Evolutionary conservation across 2,329 filamentous ascomycete species (phyloP).

Genomic region (Aspergillus clavatus): DNA sequence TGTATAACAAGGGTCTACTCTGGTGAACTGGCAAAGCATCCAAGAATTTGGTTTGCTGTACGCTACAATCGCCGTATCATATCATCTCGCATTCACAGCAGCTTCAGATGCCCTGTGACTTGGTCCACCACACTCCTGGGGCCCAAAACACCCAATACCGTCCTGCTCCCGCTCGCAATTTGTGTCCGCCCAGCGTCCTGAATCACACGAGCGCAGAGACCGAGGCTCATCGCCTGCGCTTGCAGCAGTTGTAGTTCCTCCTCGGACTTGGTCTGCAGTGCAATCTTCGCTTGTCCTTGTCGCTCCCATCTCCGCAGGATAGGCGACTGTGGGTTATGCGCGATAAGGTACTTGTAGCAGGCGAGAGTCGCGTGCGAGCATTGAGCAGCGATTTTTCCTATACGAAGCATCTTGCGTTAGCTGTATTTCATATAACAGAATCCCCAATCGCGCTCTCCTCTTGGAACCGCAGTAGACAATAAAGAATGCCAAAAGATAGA

Average conservation of each 20-base stretch:
- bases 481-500: slow-evolving; percentile 3
- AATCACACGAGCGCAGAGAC: slow-evolving; percentile 83
- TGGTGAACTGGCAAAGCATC: not conserved
- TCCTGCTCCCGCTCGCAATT: slow-evolving; percentile 88
- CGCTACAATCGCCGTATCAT: not conserved
- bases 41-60: slow-evolving; percentile 16
- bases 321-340: slow-evolving; percentile 49
- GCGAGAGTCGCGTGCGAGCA: slow-evolving; percentile 93
- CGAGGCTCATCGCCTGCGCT: slow-evolving; percentile 74
- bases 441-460: not conserved
- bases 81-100: slow-evolving; percentile 55
- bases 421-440: not conserved
- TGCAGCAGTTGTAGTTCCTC: slow-evolving; percentile 72
- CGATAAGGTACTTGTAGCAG: slow-evolving; percentile 81
- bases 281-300: slow-evolving; percentile 86
- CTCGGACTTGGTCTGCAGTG: slow-evolving; percentile 80
- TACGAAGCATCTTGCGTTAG: not conserved
- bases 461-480: no score
- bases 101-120: slow-evolving; percentile 78
- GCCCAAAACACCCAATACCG: slow-evolving; percentile 77
- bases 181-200: slow-evolving; percentile 95
- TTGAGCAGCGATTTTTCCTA: slow-evolving; percentile 96
- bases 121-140: slow-evolving; percentile 82
- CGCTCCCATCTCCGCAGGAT: slow-evolving; percentile 81
- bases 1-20: no score